A percentile compares a stretch with the other conserved stretches of the same genome.
phyloP scores from a whole-genome alignment of 805 yeast species.

The Sugiyamaella chiloensis region DNA sequence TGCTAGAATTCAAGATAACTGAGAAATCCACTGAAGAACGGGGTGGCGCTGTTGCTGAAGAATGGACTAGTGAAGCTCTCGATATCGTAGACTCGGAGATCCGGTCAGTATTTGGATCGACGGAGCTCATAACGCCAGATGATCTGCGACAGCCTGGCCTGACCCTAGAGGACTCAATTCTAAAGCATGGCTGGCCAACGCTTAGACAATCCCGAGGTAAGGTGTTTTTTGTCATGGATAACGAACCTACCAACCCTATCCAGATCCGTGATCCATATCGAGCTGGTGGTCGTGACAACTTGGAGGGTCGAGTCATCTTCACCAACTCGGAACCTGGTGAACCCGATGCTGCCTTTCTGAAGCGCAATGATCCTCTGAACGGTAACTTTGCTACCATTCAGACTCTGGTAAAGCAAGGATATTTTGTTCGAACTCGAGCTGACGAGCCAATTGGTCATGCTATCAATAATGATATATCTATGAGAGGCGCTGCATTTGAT shows the following conservation, averaged over 20 bases:
- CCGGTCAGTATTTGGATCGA: constrained; percentile 1
- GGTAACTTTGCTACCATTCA: background rate
- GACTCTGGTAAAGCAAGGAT: background rate
- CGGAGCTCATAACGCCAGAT: background rate
- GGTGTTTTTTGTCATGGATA: constrained; percentile 1
- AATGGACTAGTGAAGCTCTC: constrained; percentile 1
- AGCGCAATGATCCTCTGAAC: constrained; percentile 1
- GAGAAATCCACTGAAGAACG: background rate
- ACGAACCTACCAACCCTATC: background rate
- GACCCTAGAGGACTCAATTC: background rate
- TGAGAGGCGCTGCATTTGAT: background rate
- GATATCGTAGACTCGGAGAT: background rate
- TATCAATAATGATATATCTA: background rate
- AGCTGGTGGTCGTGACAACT: background rate
- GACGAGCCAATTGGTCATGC: constrained; percentile 7
- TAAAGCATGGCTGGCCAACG: background rate
- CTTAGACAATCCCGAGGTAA: background rate
- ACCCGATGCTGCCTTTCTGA: constrained; percentile 6
- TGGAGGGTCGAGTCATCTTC: constrained; percentile 2
- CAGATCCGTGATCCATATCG: constrained; percentile 1
- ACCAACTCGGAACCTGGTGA: constrained; percentile 5
- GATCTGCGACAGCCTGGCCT: background rate
- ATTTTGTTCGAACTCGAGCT: constrained; percentile 6
- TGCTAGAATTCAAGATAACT: background rate
- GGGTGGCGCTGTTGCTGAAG: background rate